Base-by-base conservation (phyloP, 1,284 basidiomycete species). In the Tilletiaria anomala region DNA sequence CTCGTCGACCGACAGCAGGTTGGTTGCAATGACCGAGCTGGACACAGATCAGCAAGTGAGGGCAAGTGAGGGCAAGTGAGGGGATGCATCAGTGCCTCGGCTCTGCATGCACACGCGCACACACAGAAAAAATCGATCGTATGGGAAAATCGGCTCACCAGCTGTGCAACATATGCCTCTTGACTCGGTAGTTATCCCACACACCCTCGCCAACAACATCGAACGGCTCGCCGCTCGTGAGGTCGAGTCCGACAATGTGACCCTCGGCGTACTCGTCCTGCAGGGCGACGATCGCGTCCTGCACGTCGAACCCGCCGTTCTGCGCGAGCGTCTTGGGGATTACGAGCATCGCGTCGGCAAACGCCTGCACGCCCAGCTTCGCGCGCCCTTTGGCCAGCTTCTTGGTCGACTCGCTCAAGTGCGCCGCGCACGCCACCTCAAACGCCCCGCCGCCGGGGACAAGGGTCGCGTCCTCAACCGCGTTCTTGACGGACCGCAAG, bases 141-240 rank as follows among this genome's bases (percentile, higher is more conserved):
- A n/a, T n/a, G n/a, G n/a, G n/a, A n/a, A n/a, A n/a, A n/a, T n/a
- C n/a, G n/a, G n/a, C n/a, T n/a, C n/a, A n/a, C n/a, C n/a, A n/a
- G n/a, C n/a, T n/a, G n/a, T 97, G 91, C 44, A 99, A 72, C 87
- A 97, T 93, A 65, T 97, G 93, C 50, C 91, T 75, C 73, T 97
- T 97, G 48, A 97, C 93, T 47, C 93, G 75, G 69, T 94, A 97
- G 71, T 97, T 97, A 70, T 99, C 93, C 89, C 91, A 97, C 15
- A 99, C 80, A 31, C 93, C 93, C 63, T 87, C 82, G 3, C 85
- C 80, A 12, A 85, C 82, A 5, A 93, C 91, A 65, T 99, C 91
- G 65, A 93, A 85, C 3, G 91, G 88, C 68, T 96, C 88, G 44
- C 93, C 93, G 21, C 86, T 84, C 65, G 86, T 74, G 32, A 97